These are phyloP conservation scores for Daldinia bambusicola DNA, from an alignment of 495 filamentous ascomycete species.

Conservation along the genomic window DNA sequence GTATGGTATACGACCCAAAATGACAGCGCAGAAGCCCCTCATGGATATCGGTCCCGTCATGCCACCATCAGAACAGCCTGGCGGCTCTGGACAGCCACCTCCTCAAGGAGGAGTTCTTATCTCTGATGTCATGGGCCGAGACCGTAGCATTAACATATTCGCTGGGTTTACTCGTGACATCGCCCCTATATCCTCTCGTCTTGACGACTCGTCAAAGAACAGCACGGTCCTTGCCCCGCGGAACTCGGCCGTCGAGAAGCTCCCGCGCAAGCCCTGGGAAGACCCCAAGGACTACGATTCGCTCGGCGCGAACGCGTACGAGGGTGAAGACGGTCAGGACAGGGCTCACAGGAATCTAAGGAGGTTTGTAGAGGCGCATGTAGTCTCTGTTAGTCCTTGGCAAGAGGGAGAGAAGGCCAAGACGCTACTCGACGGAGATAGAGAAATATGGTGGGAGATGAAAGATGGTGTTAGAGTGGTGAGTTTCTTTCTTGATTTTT, in stretches of 20 bases:
- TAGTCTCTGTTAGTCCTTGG: conserved; percentile 84
- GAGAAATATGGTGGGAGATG: conserved; percentile 82
- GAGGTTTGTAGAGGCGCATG: conserved; percentile 87
- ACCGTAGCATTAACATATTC: conserved; percentile 87
- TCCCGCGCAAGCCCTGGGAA: conserved; percentile 96
- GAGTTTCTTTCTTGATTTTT: conserved; percentile 44
- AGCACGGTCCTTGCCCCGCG: conserved; percentile 90
- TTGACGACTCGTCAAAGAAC: conserved; percentile 75
- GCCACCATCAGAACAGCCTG: conserved; percentile 47
- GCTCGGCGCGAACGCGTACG: conserved; percentile 81
- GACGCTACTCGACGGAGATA: conserved; percentile 70
- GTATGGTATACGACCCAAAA: conserved; percentile 28
- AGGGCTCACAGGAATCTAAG: conserved; percentile 81
- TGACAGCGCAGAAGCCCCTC: conserved; percentile 48
- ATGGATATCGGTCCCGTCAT: conserved; percentile 52
- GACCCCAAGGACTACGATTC: conserved; percentile 80
- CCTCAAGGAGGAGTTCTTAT: conserved; percentile 65
- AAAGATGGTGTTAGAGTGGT: conserved; percentile 78
- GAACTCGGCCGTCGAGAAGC: conserved; percentile 79
- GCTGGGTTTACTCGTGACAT: conserved; percentile 86
- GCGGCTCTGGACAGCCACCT: conserved; percentile 54
- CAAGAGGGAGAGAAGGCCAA: conserved; percentile 74
- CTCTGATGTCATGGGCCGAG: conserved; percentile 86
- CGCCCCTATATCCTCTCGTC: conserved; percentile 71
- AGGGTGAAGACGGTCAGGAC: conserved; percentile 80